Evolutionary conservation across 2,329 filamentous ascomycete genomes (phyloP).

Genomic region (Westerdykella aurantiaca): DNA sequence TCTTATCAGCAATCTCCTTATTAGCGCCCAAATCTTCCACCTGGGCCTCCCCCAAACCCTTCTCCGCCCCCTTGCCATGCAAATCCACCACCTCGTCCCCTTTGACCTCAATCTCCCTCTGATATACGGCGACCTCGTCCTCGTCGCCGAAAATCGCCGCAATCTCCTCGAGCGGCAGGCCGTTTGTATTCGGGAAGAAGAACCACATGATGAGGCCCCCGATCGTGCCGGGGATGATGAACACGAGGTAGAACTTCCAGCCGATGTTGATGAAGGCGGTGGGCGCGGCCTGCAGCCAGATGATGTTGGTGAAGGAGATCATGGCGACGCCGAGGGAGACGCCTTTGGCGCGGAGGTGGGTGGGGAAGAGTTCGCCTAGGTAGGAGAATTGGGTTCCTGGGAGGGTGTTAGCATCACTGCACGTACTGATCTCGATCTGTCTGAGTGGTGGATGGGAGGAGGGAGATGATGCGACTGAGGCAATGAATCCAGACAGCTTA

Average conservation of each 20-base stretch:
- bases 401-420: background rate
- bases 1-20: background rate
- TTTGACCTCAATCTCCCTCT: background rate
- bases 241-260: slow-evolving; percentile 22
- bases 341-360: slow-evolving; percentile 43
- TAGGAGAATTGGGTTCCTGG: slow-evolving; percentile 49
- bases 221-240: slow-evolving; percentile 21
- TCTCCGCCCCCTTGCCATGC: background rate
- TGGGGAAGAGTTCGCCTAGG: slow-evolving; percentile 44
- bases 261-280: slow-evolving; percentile 17
- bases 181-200: slow-evolving; percentile 51
- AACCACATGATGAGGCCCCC: slow-evolving; percentile 46
- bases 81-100: background rate
- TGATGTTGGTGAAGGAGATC: slow-evolving; percentile 26
- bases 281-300: slow-evolving; percentile 52
- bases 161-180: slow-evolving; percentile 49
- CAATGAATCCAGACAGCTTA: background rate
- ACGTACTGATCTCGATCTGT: too few relatives aligned
- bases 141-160: slow-evolving; percentile 43
- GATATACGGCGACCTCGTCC: slow-evolving; percentile 34
- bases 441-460: too few relatives aligned
- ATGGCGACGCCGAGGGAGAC: slow-evolving; percentile 22
- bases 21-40: background rate
- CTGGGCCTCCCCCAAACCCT: background rate
- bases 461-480: background rate